Conservation (phyloP, 345 rosid genomes). For the Nephelium lappaceum region DNA sequence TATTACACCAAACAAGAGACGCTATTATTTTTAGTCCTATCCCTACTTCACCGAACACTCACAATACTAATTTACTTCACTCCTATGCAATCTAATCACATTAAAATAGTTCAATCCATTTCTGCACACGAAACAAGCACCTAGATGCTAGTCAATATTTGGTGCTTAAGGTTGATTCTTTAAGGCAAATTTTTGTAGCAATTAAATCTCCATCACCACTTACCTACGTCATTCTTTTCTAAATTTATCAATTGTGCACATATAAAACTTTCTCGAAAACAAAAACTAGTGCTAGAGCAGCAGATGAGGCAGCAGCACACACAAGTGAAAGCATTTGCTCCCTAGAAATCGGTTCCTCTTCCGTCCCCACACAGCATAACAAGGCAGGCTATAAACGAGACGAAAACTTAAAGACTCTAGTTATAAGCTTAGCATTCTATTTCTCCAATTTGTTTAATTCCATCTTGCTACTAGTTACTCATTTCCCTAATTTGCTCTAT, state of each 20-base stretch:
- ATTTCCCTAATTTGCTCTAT: neutral
- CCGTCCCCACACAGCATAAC: neutral
- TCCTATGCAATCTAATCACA: no score
- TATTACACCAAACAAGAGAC: neutral
- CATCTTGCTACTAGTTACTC: neutral
- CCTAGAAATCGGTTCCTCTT: neutral
- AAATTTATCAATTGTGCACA: neutral
- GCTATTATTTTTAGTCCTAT: neutral
- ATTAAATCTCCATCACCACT: neutral
- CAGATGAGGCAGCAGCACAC: neutral
- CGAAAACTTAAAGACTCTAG: neutral
- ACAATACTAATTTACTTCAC: no score
- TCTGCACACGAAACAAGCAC: no score
- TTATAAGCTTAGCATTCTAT: neutral
- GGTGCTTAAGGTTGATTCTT: conserved; percentile 9
- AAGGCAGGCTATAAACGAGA: neutral
- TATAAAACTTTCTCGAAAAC: neutral
- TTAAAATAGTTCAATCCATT: no score
- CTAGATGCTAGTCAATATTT: neutral
- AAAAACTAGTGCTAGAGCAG: neutral
- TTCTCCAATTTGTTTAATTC: neutral
- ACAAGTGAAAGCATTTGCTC: neutral
- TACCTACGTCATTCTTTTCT: neutral
- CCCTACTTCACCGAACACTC: no score
- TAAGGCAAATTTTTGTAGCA: neutral